Percentiles rank a stretch among this genome's conserved stretches.
These are phyloP conservation scores for Raffaelea arxii DNA, from an alignment of 2,329 filamentous ascomycete species.

Conservation along the genomic window DNA sequence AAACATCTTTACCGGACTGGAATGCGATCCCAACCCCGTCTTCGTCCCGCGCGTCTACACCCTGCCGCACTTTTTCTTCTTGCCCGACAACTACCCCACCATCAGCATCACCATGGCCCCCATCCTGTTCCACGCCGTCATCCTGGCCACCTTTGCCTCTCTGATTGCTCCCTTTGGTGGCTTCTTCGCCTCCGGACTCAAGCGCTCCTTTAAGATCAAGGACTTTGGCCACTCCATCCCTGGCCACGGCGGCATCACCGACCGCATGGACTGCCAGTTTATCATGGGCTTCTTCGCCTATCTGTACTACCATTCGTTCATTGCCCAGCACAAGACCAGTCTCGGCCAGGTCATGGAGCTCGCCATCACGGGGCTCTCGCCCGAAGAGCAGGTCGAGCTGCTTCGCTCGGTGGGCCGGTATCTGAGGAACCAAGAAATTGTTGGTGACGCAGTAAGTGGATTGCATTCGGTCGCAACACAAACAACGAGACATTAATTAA, in stretches of 20 bases:
- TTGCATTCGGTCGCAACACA: too few species aligned
- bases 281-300: constrained; percentile 99
- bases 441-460: constrained; percentile 29
- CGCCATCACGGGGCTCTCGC: constrained; percentile 77
- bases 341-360: constrained; percentile 84
- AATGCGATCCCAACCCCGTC: constrained; percentile 85
- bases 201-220: constrained; percentile 99
- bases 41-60: constrained; percentile 72
- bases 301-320: constrained; percentile 98
- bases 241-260: constrained; percentile 94
- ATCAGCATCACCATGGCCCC: constrained; percentile 68
- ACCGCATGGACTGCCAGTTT: constrained; percentile 99
- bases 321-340: constrained; percentile 76
- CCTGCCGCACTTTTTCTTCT: constrained; percentile 62
- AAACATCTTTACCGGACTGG: constrained; percentile 81
- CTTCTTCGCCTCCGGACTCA: constrained; percentile 95
- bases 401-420: constrained; percentile 56
- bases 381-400: constrained; percentile 83
- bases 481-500: too few species aligned
- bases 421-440: constrained; percentile 52
- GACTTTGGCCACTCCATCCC: constrained; percentile 98
- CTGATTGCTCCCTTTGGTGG: constrained; percentile 95
- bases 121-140: constrained; percentile 86
- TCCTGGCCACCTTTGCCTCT: constrained; percentile 87
- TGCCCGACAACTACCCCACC: constrained; percentile 42